Evolutionary conservation across 2,329 filamentous ascomycete genomes (phyloP).

Genomic region (Cladosporium halotolerans): DNA sequence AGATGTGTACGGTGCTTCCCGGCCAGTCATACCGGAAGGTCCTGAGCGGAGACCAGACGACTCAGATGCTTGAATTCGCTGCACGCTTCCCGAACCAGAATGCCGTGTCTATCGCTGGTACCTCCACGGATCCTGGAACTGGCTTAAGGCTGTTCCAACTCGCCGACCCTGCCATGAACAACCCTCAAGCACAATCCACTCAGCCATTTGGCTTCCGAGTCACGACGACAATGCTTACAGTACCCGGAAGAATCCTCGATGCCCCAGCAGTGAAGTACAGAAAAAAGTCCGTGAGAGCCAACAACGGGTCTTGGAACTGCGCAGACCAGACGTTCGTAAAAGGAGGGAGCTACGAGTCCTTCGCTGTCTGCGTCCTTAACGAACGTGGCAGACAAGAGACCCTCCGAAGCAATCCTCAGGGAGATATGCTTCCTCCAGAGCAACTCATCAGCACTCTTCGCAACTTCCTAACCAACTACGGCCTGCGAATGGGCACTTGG

Average conservation of each 20-base stretch:
- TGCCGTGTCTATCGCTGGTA: slow-evolving; percentile 54
- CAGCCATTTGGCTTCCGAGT: slow-evolving; percentile 58
- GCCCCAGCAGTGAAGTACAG: slow-evolving; percentile 58
- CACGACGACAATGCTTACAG: slow-evolving; percentile 58
- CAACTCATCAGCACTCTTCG: slow-evolving; percentile 15
- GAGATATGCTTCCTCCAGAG: background rate
- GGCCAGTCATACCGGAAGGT: slow-evolving; percentile 60
- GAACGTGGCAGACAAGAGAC: slow-evolving; percentile 26
- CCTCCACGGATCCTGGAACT: slow-evolving; percentile 32
- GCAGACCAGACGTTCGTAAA: slow-evolving; percentile 49
- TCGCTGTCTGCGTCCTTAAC: background rate
- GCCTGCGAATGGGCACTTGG: slow-evolving; percentile 22
- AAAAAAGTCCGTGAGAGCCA: slow-evolving; percentile 14
- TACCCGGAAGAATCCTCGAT: slow-evolving; percentile 62
- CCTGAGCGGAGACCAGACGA: slow-evolving; percentile 55
- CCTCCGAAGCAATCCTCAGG: background rate
- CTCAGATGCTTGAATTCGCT: slow-evolving; percentile 65
- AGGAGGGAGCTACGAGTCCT: slow-evolving; percentile 48
- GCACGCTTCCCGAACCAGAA: slow-evolving; percentile 62
- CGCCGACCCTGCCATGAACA: slow-evolving; percentile 3
- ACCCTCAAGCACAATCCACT: slow-evolving; percentile 18
- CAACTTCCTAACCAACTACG: slow-evolving; percentile 19
- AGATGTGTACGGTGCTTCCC: slow-evolving; percentile 56
- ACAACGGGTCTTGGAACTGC: slow-evolving; percentile 28
- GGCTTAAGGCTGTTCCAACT: slow-evolving; percentile 56